A percentile compares a stretch with the other conserved stretches of the same genome.
phyloP scores from a whole-genome alignment of 1,284 basidiomycete genomes.

The Austroboletus novae-zelandiae region DNA sequence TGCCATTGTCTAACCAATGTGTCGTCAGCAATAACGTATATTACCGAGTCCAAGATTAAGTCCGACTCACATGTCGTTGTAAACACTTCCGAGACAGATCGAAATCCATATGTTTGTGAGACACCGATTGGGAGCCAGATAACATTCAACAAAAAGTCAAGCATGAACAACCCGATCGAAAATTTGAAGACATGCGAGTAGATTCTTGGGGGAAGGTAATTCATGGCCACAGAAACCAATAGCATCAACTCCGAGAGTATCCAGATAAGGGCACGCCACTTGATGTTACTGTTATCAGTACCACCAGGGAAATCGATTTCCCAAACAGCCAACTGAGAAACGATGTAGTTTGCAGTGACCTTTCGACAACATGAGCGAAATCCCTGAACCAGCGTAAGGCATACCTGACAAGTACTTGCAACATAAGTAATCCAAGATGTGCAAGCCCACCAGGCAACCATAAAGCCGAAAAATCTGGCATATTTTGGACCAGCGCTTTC shows the following conservation, averaged over 20 bases:
- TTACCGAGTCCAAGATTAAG: neutral
- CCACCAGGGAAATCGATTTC: conserved; percentile 79
- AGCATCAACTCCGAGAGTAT: conserved; percentile 70
- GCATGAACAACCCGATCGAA: conserved; percentile 67
- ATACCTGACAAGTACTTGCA: conserved; percentile 78
- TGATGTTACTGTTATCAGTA: conserved; percentile 63
- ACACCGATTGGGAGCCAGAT: conserved; percentile 90
- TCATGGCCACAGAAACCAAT: conserved; percentile 69
- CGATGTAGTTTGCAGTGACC: conserved; percentile 82
- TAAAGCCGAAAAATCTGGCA: conserved; percentile 79
- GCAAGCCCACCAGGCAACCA: conserved; percentile 86
- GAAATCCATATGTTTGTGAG: conserved; percentile 78
- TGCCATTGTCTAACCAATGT: conserved; percentile 68
- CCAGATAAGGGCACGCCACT: conserved; percentile 84
- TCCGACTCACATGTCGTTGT: conserved; percentile 67
- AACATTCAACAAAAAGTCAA: conserved; percentile 81
- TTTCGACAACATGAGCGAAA: conserved; percentile 29
- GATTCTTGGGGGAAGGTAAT: conserved; percentile 73
- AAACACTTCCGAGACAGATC: conserved; percentile 76
- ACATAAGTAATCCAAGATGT: conserved; percentile 90
- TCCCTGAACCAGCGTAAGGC: conserved; percentile 8
- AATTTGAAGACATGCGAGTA: conserved; percentile 77
- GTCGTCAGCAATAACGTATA: conserved; percentile 3
- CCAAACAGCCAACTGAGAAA: conserved; percentile 78
- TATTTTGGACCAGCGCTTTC: conserved; percentile 84